Evolutionary conservation across 257 asterid species (phyloP), one percentile per base, ranked within the genome.

Genomic region (Solanum appendiculatum): DNA sequence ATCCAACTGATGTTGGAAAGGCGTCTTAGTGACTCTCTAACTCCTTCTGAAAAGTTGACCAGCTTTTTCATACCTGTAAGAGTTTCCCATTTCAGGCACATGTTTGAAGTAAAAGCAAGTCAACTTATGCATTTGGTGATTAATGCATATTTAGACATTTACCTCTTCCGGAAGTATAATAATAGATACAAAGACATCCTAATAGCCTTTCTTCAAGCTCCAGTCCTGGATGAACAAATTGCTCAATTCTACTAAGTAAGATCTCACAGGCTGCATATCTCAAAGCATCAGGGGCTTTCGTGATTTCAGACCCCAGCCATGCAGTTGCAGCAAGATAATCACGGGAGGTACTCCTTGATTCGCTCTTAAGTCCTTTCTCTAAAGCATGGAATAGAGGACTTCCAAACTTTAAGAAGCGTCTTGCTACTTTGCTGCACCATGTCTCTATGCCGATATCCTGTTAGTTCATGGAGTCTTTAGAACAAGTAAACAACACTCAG

Each of bases 141-240:
- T 1, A 34, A 25, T 83, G 75, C 44, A 58, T 83, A 21, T 84
- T 84, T 66, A 39, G 42, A 6, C 9, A 39, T 84, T 60, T 89
- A 96, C 98, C 98, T 94, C 91, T 91, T 21, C 99, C 97, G 33
- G 96, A 91, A 85, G 99, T 94, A 68, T 95, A 96, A 89, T 94
- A 95, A 64, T 94, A 96, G 85, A 96, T 94, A 87, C 98, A 95
- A 34, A 96, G 85, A 86, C 99, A 96, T 27, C 98, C 98, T 87
- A 96, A 84, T 60, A 96, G 94, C 84, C 99, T 92, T 85, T 96
- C 99, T 88, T 96, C 99, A 44, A 95, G 98, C 87, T 96, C 98
- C 15, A 89, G 87, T 78, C 98, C 98, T 29, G 99, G 99, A 89
- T 96, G 99, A 89, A 96, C 90, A 81, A 80, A 94, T 89, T 94